Evolutionary conservation across 306 rosid genomes (phyloP).

Genomic region (Bauhinia variegata): DNA sequence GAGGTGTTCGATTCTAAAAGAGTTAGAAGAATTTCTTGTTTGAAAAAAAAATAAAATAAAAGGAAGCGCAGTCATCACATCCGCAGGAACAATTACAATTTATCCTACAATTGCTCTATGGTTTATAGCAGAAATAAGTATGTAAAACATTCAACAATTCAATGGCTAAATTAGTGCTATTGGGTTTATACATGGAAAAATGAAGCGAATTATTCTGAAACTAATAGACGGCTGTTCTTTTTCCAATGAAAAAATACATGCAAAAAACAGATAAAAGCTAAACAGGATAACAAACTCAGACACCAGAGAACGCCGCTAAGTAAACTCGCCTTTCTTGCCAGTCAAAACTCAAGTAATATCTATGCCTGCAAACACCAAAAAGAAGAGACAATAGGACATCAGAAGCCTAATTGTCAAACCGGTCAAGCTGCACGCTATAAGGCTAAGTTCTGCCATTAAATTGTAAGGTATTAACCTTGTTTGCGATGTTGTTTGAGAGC

Average conservation of each 20-base stretch:
- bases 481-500: conserved; percentile 88
- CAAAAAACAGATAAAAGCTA: conserved; percentile 35
- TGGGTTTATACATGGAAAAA: conserved; percentile 27
- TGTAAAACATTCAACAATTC: conserved; percentile 24
- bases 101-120: background rate
- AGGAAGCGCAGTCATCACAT: no score
- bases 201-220: conserved; percentile 45
- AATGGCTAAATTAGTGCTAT: conserved; percentile 26
- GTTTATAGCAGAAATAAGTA: conserved; percentile 5
- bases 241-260: conserved; percentile 43
- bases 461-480: conserved; percentile 51
- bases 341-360: conserved; percentile 32
- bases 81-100: no score
- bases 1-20: no score
- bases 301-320: conserved; percentile 34
- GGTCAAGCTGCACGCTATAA: background rate
- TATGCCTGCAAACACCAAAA: conserved; percentile 59
- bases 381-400: background rate
- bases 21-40: no score
- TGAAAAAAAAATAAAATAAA: no score
- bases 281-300: conserved; percentile 39
- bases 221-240: conserved; percentile 38
- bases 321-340: conserved; percentile 28
- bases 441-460: background rate
- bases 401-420: conserved; percentile 13